A percentile compares a stretch with the other conserved stretches of the same genome.
Conservation (phyloP, 2,329 filamentous ascomycete genomes). For the Fusarium sp. region DNA sequence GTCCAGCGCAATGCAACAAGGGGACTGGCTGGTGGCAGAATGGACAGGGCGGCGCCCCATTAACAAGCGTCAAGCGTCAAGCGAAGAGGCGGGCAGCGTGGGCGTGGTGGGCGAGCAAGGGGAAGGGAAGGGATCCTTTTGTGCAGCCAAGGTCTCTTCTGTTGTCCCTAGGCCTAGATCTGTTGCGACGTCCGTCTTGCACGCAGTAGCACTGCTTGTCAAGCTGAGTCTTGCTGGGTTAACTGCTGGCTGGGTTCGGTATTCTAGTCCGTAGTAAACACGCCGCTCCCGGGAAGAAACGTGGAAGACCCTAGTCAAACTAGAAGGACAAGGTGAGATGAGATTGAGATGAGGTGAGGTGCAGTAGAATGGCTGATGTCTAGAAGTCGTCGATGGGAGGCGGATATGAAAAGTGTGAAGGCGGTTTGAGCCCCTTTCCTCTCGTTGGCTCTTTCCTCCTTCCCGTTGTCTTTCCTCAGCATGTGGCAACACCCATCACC, state of each 20-base stretch:
- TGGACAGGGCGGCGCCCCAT: conserved; percentile 37
- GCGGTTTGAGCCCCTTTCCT: background rate
- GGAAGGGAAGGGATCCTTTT: conserved; percentile 22
- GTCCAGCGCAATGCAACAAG: conserved; percentile 30
- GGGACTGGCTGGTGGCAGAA: conserved; percentile 28
- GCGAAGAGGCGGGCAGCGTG: conserved; percentile 32
- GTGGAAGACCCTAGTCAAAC: conserved; percentile 5
- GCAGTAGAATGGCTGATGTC: background rate
- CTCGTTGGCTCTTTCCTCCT: background rate
- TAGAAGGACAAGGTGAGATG: background rate
- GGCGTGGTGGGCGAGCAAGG: conserved; percentile 20
- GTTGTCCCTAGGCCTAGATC: background rate
- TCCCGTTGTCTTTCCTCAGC: background rate
- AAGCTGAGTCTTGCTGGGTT: background rate
- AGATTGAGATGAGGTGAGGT: conserved; percentile 8
- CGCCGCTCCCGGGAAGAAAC: conserved; percentile 23
- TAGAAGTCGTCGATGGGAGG: background rate
- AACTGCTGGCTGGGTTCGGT: conserved; percentile 1
- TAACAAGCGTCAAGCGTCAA: conserved; percentile 26
- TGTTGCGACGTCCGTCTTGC: conserved; percentile 2
- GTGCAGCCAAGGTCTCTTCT: conserved; percentile 10
- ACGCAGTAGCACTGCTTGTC: background rate
- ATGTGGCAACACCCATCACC: conserved; percentile 2
- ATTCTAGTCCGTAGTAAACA: conserved; percentile 11
- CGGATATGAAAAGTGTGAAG: background rate